These are phyloP conservation scores for Adansonia digitata DNA, from an alignment of 345 rosid genomes.

Conservation along the genomic window DNA sequence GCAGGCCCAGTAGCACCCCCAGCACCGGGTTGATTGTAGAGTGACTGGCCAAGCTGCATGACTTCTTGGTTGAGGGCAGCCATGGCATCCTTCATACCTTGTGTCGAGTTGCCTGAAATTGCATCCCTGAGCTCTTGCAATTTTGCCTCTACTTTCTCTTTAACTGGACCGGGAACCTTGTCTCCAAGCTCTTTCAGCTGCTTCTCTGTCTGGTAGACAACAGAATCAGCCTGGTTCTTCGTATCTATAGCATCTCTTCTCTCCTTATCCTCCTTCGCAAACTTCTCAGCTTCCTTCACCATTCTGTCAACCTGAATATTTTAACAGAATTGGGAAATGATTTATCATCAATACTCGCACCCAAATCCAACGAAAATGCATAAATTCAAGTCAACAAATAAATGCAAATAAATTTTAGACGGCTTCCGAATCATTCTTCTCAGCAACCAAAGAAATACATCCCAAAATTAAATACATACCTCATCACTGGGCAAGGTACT, in stretches of 20 bases:
- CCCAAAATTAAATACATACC: conserved; percentile 35
- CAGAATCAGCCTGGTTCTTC: conserved; percentile 93
- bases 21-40: conserved; percentile 86
- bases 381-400: not conserved
- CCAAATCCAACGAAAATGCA: not conserved
- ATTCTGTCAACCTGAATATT: conserved; percentile 67
- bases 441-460: not conserved
- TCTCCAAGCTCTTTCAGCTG: conserved; percentile 91
- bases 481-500: conserved; percentile 93
- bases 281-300: conserved; percentile 89
- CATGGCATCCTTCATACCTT: conserved; percentile 74
- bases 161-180: conserved; percentile 78
- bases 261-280: conserved; percentile 86
- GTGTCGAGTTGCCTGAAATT: conserved; percentile 63
- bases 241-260: conserved; percentile 96
- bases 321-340: not conserved
- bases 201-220: conserved; percentile 91
- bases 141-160: conserved; percentile 86
- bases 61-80: conserved; percentile 89
- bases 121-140: conserved; percentile 80
- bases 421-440: not conserved
- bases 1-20: conserved; percentile 48
- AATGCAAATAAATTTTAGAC: not conserved
- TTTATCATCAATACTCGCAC: not conserved
- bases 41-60: conserved; percentile 89